Evolutionary conservation across 805 yeast species (phyloP).

Genomic region (Ogataea sp.): DNA sequence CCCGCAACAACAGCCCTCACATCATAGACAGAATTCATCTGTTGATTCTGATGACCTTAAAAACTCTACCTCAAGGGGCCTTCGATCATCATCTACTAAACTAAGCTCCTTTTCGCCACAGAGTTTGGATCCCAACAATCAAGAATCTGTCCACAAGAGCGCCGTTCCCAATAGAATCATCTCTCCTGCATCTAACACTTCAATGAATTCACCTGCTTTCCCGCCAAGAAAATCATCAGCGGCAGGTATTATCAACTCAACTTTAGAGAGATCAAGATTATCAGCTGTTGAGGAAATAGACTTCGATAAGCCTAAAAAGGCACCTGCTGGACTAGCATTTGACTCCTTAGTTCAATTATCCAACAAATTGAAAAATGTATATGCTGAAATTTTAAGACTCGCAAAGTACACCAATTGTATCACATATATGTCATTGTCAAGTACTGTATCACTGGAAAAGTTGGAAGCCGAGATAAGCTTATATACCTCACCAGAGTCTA

Average conservation of each 20-base stretch:
- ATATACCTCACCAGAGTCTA: not conserved
- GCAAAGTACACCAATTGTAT: not conserved
- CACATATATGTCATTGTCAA: not conserved
- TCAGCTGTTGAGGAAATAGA: not conserved
- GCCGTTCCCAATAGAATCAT: not conserved
- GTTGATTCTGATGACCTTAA: constrained; percentile 3
- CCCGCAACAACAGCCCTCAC: not conserved
- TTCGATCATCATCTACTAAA: not conserved
- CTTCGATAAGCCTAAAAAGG: not conserved
- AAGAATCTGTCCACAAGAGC: not conserved
- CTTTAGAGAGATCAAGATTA: not conserved
- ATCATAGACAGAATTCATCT: constrained; percentile 2
- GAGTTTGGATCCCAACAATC: too few relatives aligned
- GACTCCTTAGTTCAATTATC: not conserved
- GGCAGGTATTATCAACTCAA: not conserved
- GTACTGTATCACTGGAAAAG: too few relatives aligned
- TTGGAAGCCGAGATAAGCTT: not conserved
- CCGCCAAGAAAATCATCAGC: not conserved
- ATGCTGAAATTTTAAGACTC: not conserved
- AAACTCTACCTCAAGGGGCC: not conserved
- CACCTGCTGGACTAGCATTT: not conserved
- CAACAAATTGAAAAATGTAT: not conserved
- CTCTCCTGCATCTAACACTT: not conserved
- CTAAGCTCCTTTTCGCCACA: too few relatives aligned
- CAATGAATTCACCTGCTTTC: not conserved